Conservation (phyloP, 1,139 yeast genomes). For the Debaryomyces robertsiae region DNA sequence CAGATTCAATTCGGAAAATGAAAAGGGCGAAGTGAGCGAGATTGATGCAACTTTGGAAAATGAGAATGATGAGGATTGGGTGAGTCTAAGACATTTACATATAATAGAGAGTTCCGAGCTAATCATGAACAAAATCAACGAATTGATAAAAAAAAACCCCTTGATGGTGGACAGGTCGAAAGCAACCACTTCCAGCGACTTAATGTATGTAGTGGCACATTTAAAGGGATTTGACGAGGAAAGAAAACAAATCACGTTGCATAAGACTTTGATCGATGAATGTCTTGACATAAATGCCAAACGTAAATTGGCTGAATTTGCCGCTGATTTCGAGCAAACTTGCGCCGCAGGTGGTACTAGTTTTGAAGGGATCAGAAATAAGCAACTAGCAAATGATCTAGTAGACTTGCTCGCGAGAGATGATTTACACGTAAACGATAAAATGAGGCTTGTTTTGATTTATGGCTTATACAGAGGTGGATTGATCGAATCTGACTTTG, state of each 20-base stretch:
- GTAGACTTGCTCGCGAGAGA: conserved; percentile 59
- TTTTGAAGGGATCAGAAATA: conserved; percentile 67
- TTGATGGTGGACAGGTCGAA: conserved; percentile 63
- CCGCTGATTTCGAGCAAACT: conserved; percentile 74
- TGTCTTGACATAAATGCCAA: conserved; percentile 55
- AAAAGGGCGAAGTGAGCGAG: conserved; percentile 52
- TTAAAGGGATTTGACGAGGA: conserved; percentile 69
- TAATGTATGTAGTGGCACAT: conserved; percentile 68
- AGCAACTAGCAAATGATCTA: conserved; percentile 67
- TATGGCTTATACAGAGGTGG: conserved; percentile 89
- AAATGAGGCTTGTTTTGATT: conserved; percentile 72
- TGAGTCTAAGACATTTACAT: conserved; percentile 70
- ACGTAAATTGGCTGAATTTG: conserved; percentile 57
- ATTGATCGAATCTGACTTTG: conserved; percentile 69
- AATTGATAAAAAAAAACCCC: conserved; percentile 73
- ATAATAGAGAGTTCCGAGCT: conserved; percentile 74
- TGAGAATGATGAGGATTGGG: conserved; percentile 79
- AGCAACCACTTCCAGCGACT: conserved; percentile 61
- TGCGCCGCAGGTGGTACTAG: conserved; percentile 74
- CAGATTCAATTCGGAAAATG: conserved; percentile 62
- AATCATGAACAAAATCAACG: conserved; percentile 61
- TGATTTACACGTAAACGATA: conserved; percentile 58
- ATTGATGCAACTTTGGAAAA: conserved; percentile 48
- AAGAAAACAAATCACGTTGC: conserved; percentile 60
- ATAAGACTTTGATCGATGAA: conserved; percentile 60